phyloP scores from a whole-genome alignment of 1,284 basidiomycete genomes.

The Ceratobasidium sp. region DNA sequence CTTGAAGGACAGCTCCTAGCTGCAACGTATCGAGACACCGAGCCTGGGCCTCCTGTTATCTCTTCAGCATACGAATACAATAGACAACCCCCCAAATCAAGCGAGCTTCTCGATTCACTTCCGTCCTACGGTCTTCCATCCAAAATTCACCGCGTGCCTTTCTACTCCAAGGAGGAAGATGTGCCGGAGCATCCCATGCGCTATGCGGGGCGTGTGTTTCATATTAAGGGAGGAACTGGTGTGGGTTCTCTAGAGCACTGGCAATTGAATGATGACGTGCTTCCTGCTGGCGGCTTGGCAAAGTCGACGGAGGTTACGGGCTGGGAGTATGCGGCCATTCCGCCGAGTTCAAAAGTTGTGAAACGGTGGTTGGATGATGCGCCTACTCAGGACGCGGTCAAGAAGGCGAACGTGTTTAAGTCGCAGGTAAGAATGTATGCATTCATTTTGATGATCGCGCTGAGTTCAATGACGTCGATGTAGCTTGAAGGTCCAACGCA shows the following conservation, averaged over 20 bases:
- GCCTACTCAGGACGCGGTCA: slow-evolving; percentile 36
- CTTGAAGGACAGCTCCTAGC: slow-evolving; percentile 5
- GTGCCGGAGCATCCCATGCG: slow-evolving; percentile 75
- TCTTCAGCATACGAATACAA: slow-evolving; percentile 63
- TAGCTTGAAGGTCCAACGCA: slow-evolving; percentile 86
- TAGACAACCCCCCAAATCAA: slow-evolving; percentile 64
- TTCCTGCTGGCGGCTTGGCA: neutral
- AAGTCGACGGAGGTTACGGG: slow-evolving; percentile 59
- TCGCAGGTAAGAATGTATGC: slow-evolving; percentile 40
- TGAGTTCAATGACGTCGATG: neutral
- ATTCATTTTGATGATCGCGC: neutral
- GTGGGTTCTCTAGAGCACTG: slow-evolving; percentile 66
- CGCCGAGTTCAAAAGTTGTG: slow-evolving; percentile 67
- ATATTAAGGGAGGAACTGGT: slow-evolving; percentile 70
- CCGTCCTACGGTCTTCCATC: slow-evolving; percentile 65
- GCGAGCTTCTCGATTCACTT: slow-evolving; percentile 65
- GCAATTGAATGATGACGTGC: slow-evolving; percentile 49
- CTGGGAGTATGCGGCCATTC: slow-evolving; percentile 80
- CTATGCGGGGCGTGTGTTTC: slow-evolving; percentile 83
- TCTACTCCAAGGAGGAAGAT: slow-evolving; percentile 80
- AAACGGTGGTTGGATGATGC: slow-evolving; percentile 62
- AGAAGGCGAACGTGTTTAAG: slow-evolving; percentile 14
- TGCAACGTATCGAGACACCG: neutral
- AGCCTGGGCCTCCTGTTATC: neutral
- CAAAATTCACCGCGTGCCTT: slow-evolving; percentile 79